Percentiles rank a stretch among this genome's conserved stretches.
Conservation (phyloP, 2,329 filamentous ascomycete genomes). For the Arthrobotrys megalospora region DNA sequence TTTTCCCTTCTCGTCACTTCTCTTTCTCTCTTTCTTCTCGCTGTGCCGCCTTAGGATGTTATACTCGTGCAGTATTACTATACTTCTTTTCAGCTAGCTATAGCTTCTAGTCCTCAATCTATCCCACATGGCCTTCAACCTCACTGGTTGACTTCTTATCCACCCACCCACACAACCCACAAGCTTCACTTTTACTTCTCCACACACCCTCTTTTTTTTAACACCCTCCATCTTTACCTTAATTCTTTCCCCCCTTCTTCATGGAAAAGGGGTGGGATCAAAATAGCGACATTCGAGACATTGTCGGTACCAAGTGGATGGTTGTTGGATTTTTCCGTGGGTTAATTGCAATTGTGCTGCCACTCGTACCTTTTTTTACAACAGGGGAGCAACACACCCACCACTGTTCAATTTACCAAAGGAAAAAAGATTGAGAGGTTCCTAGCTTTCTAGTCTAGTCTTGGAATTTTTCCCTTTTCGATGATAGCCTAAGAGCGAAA, state of each 20-base stretch:
- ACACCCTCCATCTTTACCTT: neutral
- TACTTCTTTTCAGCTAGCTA: neutral
- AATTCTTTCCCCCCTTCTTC: neutral
- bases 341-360: too few relatives aligned
- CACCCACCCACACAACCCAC: constrained; percentile 13
- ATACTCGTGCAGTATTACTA: neutral
- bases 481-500: neutral
- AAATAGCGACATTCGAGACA: constrained; percentile 60
- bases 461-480: neutral
- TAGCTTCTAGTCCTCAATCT: neutral
- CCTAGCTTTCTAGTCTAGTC: neutral
- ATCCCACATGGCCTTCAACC: constrained; percentile 1
- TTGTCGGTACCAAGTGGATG: constrained; percentile 44
- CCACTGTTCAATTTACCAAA: neutral
- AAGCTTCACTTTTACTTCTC: neutral
- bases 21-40: too few relatives aligned
- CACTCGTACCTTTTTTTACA: constrained; percentile 17
- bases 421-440: neutral
- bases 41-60: too few relatives aligned
- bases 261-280: constrained; percentile 6
- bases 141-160: neutral
- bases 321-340: constrained; percentile 54
- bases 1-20: too few relatives aligned
- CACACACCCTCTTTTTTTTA: constrained; percentile 6
- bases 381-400: constrained; percentile 39